Conservation (phyloP, 108 stramenopile genomes). For the Cyclotella sp. region DNA sequence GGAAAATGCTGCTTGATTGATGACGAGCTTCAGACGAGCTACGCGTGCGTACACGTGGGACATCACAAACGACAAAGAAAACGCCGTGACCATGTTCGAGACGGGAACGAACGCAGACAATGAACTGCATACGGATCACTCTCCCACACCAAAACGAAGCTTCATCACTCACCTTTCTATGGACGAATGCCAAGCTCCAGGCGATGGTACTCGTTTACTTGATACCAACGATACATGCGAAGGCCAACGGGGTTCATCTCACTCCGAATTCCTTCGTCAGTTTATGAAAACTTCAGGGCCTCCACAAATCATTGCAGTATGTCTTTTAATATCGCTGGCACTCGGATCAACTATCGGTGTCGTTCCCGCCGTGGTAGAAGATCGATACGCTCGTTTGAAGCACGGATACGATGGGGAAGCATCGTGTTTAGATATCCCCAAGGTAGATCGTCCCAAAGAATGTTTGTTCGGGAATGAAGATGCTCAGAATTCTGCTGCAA, state of each 20-base stretch:
- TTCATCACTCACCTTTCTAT: slow-evolving; percentile 46
- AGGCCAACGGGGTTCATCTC: not conserved
- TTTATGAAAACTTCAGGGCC: slow-evolving; percentile 68
- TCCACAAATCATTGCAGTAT: slow-evolving; percentile 75
- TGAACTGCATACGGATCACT: not conserved
- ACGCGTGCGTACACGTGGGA: no score
- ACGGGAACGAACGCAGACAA: not conserved
- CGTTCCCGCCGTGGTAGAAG: slow-evolving; percentile 67
- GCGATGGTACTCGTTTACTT: not conserved
- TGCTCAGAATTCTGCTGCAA: slow-evolving; percentile 75
- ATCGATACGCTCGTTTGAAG: slow-evolving; percentile 78
- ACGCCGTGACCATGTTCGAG: not conserved
- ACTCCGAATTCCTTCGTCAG: slow-evolving; percentile 39
- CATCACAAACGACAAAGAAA: no score
- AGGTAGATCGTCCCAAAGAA: slow-evolving; percentile 57
- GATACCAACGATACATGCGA: not conserved
- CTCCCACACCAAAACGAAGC: not conserved
- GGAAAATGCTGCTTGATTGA: no score
- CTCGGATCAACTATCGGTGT: slow-evolving; percentile 69
- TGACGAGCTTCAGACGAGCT: no score
- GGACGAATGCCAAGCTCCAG: slow-evolving; percentile 34
- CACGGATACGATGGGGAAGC: slow-evolving; percentile 60
- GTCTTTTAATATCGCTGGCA: slow-evolving; percentile 70
- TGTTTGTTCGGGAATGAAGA: slow-evolving; percentile 75
- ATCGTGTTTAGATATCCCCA: slow-evolving; percentile 47